Percentiles rank a stretch among this genome's conserved stretches.
These are phyloP conservation scores for Blastosporella zonata DNA, from an alignment of 1,284 basidiomycete genomes.

Conservation along the genomic window DNA sequence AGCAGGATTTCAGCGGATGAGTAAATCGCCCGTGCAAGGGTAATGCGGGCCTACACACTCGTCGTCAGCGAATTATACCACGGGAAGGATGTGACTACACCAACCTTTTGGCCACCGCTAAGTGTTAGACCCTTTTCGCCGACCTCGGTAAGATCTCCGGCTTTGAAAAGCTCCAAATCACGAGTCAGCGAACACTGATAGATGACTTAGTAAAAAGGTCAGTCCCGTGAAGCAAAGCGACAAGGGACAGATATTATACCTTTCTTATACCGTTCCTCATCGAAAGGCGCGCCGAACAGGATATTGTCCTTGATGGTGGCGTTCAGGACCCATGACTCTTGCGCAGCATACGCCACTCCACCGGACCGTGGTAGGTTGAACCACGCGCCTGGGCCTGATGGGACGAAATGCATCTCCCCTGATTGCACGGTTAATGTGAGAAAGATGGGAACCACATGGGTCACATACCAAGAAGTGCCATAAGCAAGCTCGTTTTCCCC, in stretches of 20 bases:
- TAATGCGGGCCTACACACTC: conserved; percentile 54
- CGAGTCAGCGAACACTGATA: conserved; percentile 51
- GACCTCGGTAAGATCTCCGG: conserved; percentile 72
- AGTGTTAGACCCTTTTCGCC: conserved; percentile 60
- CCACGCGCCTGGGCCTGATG: conserved; percentile 52
- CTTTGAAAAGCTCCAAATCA: conserved; percentile 64
- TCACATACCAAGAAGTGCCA: conserved; percentile 44
- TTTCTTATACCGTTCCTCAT: conserved; percentile 69
- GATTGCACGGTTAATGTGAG: background rate
- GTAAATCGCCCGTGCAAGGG: conserved; percentile 71
- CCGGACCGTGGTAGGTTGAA: conserved; percentile 63
- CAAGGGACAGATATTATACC: conserved; percentile 17
- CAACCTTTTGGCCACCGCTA: conserved; percentile 51
- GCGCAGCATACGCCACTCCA: conserved; percentile 73
- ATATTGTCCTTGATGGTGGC: conserved; percentile 68
- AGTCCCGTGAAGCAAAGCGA: background rate
- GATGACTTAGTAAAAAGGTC: conserved; percentile 30
- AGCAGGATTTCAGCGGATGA: conserved; percentile 59
- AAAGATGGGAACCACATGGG: background rate
- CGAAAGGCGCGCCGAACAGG: conserved; percentile 72
- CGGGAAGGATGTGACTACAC: background rate
- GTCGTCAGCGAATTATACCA: background rate
- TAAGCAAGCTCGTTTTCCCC: conserved; percentile 41
- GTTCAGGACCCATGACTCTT: conserved; percentile 75
- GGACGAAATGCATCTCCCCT: conserved; percentile 63